Conservation (phyloP, 106 monocot species). For the Platanthera guangdongensis region DNA sequence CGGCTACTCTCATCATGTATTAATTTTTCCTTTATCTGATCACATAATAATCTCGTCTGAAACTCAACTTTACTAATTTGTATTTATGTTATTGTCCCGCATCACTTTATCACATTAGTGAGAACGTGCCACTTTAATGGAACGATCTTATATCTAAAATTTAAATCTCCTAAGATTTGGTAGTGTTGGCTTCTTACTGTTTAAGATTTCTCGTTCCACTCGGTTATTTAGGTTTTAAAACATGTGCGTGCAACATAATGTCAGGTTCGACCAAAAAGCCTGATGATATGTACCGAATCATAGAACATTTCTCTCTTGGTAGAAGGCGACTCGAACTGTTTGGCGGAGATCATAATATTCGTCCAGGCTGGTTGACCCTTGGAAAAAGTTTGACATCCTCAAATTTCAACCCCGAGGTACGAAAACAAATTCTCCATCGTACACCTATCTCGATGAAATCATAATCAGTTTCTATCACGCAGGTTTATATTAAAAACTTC, state of each 20-base stretch:
- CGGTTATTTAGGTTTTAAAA: too few species aligned
- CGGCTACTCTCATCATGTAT: too few species aligned
- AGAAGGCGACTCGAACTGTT: conserved; percentile 91
- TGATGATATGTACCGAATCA: conserved; percentile 92
- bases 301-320: conserved; percentile 93
- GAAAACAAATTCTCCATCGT: neutral
- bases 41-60: too few species aligned
- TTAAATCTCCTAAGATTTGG: too few species aligned
- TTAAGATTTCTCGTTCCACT: too few species aligned
- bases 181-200: too few species aligned
- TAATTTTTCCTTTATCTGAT: too few species aligned
- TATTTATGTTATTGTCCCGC: too few species aligned
- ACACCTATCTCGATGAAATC: neutral
- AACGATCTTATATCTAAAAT: too few species aligned
- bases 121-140: too few species aligned
- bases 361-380: conserved; percentile 86
- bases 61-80: too few species aligned
- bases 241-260: neutral
- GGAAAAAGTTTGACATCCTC: conserved; percentile 90
- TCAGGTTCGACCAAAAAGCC: conserved; percentile 92
- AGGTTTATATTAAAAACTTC: conserved; percentile 69
- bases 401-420: conserved; percentile 84
- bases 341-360: conserved; percentile 96
- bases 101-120: too few species aligned
- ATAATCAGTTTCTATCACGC: neutral